phyloP scores from a whole-genome alignment of 805 yeast species.

The Candida koratica region DNA sequence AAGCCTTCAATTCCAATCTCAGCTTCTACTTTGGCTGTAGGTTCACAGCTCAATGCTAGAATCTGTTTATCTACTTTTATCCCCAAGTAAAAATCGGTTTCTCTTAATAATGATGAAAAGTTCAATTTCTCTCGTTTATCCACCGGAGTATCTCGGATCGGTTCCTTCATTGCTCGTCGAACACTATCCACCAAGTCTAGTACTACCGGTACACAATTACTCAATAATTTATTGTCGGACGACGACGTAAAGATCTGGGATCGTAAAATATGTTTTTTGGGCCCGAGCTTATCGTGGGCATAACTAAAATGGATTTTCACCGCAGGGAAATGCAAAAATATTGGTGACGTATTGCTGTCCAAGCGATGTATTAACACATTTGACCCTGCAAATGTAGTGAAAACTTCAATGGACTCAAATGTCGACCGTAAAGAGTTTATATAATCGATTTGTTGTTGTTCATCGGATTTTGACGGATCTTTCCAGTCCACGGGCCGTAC shows the following conservation, averaged over 20 bases:
- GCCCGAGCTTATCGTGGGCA: slow-evolving; percentile 30
- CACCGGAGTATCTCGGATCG: neutral
- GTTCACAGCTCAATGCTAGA: slow-evolving; percentile 82
- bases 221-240: slow-evolving; percentile 65
- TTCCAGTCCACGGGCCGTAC: slow-evolving; percentile 14
- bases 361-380: slow-evolving; percentile 47
- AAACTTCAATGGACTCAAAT: slow-evolving; percentile 44
- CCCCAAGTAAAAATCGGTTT: slow-evolving; percentile 59
- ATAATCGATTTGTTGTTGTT: slow-evolving; percentile 15
- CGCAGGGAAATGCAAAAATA: slow-evolving; percentile 73
- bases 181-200: slow-evolving; percentile 52
- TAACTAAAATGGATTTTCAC: slow-evolving; percentile 58
- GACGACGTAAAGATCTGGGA: slow-evolving; percentile 59
- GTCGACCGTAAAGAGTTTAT: slow-evolving; percentile 16
- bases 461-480: slow-evolving; percentile 12
- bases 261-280: slow-evolving; percentile 43
- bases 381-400: slow-evolving; percentile 67
- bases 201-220: slow-evolving; percentile 77
- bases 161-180: slow-evolving; percentile 40
- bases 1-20: slow-evolving; percentile 70
- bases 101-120: slow-evolving; percentile 39
- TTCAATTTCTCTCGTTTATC: slow-evolving; percentile 5
- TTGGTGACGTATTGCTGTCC: slow-evolving; percentile 42
- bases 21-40: slow-evolving; percentile 89
- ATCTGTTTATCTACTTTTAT: slow-evolving; percentile 69